Conservation (phyloP, 2,329 filamentous ascomycete genomes). For the Fusarium verrucosum region DNA sequence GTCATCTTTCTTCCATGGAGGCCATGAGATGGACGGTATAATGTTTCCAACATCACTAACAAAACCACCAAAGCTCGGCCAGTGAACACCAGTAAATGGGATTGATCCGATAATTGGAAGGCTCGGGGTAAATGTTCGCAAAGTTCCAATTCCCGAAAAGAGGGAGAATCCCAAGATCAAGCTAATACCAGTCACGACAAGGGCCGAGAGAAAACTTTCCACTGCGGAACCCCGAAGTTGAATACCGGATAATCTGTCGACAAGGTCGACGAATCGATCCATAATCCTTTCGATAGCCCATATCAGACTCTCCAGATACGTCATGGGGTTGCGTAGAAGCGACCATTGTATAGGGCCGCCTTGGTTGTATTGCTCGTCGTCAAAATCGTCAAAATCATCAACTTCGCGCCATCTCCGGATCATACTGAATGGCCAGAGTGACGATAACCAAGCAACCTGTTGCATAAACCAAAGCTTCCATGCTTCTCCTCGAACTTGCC, state of each 20-base stretch:
- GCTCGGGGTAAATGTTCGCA: constrained; percentile 2
- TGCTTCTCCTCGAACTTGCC: background rate
- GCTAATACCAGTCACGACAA: background rate
- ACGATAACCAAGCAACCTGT: constrained; percentile 37
- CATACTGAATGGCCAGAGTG: constrained; percentile 31
- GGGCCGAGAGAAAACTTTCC: background rate
- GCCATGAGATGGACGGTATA: constrained; percentile 45
- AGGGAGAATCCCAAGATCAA: constrained; percentile 3
- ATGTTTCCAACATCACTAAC: constrained; percentile 34
- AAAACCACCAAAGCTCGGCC: constrained; percentile 25
- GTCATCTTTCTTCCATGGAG: constrained; percentile 31
- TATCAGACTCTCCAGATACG: constrained; percentile 43
- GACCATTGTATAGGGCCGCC: constrained; percentile 36
- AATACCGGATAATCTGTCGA: constrained; percentile 25
- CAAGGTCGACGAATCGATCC: constrained; percentile 28
- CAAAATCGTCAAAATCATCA: constrained; percentile 21
- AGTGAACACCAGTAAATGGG: constrained; percentile 3
- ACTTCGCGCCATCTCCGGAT: constrained; percentile 4
- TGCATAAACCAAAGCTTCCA: constrained; percentile 37
- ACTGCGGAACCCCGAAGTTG: background rate
- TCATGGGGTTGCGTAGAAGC: constrained; percentile 46
- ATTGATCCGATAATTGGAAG: constrained; percentile 14
- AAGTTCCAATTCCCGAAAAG: background rate
- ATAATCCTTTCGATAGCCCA: constrained; percentile 39
- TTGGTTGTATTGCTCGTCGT: constrained; percentile 9